Evolutionary conservation across 1,284 basidiomycete species (phyloP), one percentile per base, ranked within the genome.

Genomic region (Kalmanozyma brasiliensis): DNA sequence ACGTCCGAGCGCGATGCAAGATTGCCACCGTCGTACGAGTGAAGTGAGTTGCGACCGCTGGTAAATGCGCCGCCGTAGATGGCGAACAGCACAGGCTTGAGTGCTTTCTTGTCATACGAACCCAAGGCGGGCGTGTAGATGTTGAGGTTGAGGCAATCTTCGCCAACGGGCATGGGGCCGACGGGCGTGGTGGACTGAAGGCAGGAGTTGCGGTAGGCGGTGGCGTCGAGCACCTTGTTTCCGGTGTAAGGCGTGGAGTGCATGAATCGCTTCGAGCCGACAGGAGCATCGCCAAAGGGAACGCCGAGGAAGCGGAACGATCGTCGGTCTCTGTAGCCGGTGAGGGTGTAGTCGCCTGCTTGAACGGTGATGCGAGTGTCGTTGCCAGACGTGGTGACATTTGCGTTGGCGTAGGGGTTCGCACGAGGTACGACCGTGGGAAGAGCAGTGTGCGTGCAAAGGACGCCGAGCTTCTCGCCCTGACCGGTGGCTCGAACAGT

Each of bases 61-160:
- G 77, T 79, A 47, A 82, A 85, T 2, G 78, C 80, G 22, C 80
- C 73, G 0, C 72, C 85, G 69, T 85, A 84, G 42, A 82, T 81
- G 53, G 73, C 87, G 84, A 85, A 84, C 14, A 88, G 82, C 4
- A 89, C 87, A 0, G 88, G 88, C 20, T 88, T 84, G 23, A 85
- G 81, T 17, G 13, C 19, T n/a, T 49, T 52, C 19, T 37, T 47
- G 51, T 41, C 36, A 26, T 32, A 48, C 3, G 49, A 20, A 9
- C 57, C 53, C 36, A 83, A 73, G 73, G 75, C 76, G 4, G 88
- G 86, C 29, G 84, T 85, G 49, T 86, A 82, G 6, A 89, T 85
- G 72, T 89, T 89, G 66, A 89, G 73, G 1, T 84, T 86, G 34
- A 89, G 80, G 74, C 88, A 88, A 86, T 78, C 79, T 42, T 85